phyloP scores from a whole-genome alignment of 768 basidiomycete species.

The Lentinula sp. region DNA sequence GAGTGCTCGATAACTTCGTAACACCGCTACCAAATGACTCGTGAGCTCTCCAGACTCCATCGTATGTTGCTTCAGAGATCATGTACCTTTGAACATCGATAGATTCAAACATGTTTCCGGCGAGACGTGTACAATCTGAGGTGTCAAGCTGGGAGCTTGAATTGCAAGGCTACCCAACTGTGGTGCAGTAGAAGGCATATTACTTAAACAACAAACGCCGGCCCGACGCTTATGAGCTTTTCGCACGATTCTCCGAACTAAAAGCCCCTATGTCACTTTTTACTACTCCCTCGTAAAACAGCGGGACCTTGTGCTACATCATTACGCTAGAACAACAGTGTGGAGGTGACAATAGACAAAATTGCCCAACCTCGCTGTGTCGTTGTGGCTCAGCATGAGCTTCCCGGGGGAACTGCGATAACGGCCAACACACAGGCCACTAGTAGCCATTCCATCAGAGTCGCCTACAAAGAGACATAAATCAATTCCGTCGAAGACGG shows the following conservation, averaged over 20 bases:
- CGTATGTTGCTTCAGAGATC: neutral
- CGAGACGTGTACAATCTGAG: conserved; percentile 69
- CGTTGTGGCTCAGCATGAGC: too few species aligned
- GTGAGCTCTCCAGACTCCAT: neutral
- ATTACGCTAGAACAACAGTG: neutral
- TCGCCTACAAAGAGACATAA: neutral
- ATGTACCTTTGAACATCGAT: conserved; percentile 64
- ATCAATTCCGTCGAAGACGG: neutral
- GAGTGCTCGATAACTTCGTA: conserved; percentile 74
- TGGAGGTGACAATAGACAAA: too few species aligned
- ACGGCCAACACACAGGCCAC: too few species aligned
- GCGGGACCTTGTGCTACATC: too few species aligned
- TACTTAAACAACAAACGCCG: neutral
- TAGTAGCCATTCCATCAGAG: too few species aligned
- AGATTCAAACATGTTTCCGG: conserved; percentile 69
- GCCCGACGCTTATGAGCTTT: neutral
- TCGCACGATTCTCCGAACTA: too few species aligned
- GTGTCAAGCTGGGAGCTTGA: conserved; percentile 49
- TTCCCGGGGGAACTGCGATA: too few species aligned
- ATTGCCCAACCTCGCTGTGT: too few species aligned
- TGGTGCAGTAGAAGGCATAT: conserved; percentile 20
- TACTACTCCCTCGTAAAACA: too few species aligned
- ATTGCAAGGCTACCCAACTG: conserved; percentile 63
- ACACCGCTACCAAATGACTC: conserved; percentile 49
- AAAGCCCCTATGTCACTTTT: too few species aligned